These are phyloP conservation scores for Trichoderma sp. DNA, from an alignment of 2,329 filamentous ascomycete genomes.

Conservation along the genomic window DNA sequence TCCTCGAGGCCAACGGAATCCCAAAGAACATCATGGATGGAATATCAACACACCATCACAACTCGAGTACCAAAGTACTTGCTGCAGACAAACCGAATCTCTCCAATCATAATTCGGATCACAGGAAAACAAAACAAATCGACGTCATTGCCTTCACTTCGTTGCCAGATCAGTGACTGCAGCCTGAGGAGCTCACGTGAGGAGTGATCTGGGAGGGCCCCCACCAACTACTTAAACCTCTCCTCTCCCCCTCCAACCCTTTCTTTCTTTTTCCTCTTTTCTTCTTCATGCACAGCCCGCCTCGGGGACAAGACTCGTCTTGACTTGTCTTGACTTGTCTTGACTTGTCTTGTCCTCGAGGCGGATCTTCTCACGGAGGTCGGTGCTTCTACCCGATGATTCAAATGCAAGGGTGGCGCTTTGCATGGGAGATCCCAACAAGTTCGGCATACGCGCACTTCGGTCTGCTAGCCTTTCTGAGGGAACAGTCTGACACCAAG, in stretches of 20 bases:
- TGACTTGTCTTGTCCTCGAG: not conserved
- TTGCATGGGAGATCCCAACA: not conserved
- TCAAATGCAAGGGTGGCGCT: not conserved
- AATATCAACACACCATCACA: not conserved
- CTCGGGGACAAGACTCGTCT: too few species aligned
- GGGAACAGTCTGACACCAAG: not conserved
- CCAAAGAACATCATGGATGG: not conserved
- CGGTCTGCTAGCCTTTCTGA: not conserved
- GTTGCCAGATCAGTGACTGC: not conserved
- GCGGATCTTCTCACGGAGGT: not conserved
- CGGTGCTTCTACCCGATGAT: slow-evolving; percentile 9
- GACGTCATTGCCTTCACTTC: not conserved
- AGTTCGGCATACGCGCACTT: not conserved
- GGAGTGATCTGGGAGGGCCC: slow-evolving; percentile 5
- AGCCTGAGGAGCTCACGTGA: slow-evolving; percentile 18
- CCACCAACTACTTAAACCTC: slow-evolving; percentile 19
- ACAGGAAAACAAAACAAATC: not conserved
- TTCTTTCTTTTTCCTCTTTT: slow-evolving; percentile 13
- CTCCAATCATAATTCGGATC: not conserved
- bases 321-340: too few species aligned
- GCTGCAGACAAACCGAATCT: not conserved
- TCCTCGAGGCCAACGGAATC: not conserved
- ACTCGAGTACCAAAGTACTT: not conserved
- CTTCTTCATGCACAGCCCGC: not conserved
- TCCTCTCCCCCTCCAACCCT: slow-evolving; percentile 6